Base-by-base conservation (phyloP, 495 filamentous ascomycete genomes). In the Annulohypoxylon stygium region DNA sequence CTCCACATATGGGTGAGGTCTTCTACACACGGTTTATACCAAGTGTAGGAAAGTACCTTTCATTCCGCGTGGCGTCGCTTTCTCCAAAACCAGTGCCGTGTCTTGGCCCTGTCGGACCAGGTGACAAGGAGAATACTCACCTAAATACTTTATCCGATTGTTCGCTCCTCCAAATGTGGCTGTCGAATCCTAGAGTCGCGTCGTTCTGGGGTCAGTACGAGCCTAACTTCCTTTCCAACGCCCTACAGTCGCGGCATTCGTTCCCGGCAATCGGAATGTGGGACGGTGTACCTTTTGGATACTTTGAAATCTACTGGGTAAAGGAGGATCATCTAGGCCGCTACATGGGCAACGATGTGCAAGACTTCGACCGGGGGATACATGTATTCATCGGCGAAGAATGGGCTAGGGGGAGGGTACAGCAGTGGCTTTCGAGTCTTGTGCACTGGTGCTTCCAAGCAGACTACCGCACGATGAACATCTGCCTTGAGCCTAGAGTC, bases 221-320 rank as follows among this genome's bases (percentile, higher is more conserved):
- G 0, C 89, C 92, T 0, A 75, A 76, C 7, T 94, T 97, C 71
- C 84, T 99, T 5, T 78, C 85, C 1, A 80, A 81, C 14, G 90
- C 87, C 14, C 79, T 98, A 45, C 86, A 84, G 10, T 87, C 83
- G 33, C 85, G 83, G 9, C 92, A 98, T 80, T 93, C 89, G 57
- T 97, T 97, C 82, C 97, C 96, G 0, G 93, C 90, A 1, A 95
- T 99, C 71, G 96, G 93, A 34, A 90, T 92, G 83, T 99, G 95
- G 94, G 93, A 97, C 61, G 95, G 93, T 2, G 92, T 95, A 66
- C 96, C 96, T 0, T 99, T 98, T 81, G 96, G 96, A 0, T 99
- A 97, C 75, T 97, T 99, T 76, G 97, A 99, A 83, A 88, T 99
- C 43, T 99, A 99, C 82, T 99, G 97, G 97, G 95, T 96, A 2